Percentiles rank a stretch among this genome's conserved stretches.
These are phyloP conservation scores for Russula lepida DNA, from an alignment of 768 basidiomycete genomes.

Conservation along the genomic window DNA sequence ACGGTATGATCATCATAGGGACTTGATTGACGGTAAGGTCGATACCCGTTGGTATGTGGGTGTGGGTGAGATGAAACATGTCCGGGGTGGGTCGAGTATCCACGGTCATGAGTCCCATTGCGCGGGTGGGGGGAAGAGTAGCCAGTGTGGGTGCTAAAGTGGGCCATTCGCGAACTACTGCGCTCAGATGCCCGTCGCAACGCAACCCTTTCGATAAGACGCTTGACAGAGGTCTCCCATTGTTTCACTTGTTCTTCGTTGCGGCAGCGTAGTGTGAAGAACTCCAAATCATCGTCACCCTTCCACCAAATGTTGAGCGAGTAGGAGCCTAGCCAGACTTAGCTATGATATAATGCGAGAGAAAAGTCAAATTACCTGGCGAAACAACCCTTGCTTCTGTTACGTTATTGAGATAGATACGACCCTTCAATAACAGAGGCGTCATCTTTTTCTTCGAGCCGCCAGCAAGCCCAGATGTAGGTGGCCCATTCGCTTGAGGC, in stretches of 20 bases:
- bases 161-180: slow-evolving; percentile 42
- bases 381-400: slow-evolving; percentile 51
- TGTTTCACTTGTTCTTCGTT: slow-evolving; percentile 86
- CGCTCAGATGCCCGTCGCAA: slow-evolving; percentile 62
- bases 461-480: slow-evolving; percentile 42
- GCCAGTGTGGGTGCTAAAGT: slow-evolving; percentile 39
- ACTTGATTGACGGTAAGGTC: slow-evolving; percentile 17
- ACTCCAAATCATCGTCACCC: slow-evolving; percentile 88
- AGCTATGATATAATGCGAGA: background rate
- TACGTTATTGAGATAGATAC: slow-evolving; percentile 96
- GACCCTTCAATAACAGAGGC: slow-evolving; percentile 83
- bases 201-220: slow-evolving; percentile 74
- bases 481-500: slow-evolving; percentile 43
- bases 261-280: slow-evolving; percentile 88
- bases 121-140: slow-evolving; percentile 27
- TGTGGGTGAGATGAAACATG: slow-evolving; percentile 19
- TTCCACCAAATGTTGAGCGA: slow-evolving; percentile 91
- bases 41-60: slow-evolving; percentile 23
- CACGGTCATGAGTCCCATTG: slow-evolving; percentile 5
- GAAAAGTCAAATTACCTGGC: slow-evolving; percentile 45
- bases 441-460: slow-evolving; percentile 68
- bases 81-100: slow-evolving; percentile 21
- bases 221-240: slow-evolving; percentile 87
- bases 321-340: slow-evolving; percentile 41
- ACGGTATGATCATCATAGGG: slow-evolving; percentile 17